Percentiles rank a stretch among this genome's conserved stretches.
Evolutionary conservation across 768 basidiomycete genomes (phyloP).

Genomic region (Lactifluus hygrophoroides): DNA sequence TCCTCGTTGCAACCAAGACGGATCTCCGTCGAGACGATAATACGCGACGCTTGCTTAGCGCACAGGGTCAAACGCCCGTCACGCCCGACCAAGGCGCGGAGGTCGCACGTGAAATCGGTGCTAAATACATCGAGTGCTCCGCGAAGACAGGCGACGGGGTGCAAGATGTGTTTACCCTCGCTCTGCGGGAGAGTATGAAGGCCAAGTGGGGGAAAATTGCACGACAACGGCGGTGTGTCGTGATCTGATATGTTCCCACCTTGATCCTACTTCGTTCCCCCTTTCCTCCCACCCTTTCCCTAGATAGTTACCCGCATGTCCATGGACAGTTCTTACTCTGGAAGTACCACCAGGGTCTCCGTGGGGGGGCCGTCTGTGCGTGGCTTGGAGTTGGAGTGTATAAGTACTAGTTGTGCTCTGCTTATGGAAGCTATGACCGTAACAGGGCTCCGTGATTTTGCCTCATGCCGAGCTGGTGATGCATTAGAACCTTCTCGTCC

Average conservation of each 20-base stretch:
- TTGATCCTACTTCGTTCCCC: not conserved
- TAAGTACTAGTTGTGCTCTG: not conserved
- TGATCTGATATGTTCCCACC: constrained; percentile 32
- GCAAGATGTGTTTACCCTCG: constrained; percentile 84
- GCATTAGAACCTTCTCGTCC: not conserved
- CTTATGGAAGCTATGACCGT: constrained; percentile 5
- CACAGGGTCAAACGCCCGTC: constrained; percentile 81
- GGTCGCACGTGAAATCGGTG: constrained; percentile 92
- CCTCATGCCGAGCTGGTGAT: not conserved
- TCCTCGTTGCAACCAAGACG: constrained; percentile 90
- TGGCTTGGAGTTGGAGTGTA: constrained; percentile 2
- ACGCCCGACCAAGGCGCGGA: constrained; percentile 70
- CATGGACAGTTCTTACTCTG: constrained; percentile 8
- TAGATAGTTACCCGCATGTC: constrained; percentile 9
- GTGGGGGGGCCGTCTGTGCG: not conserved
- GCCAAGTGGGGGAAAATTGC: constrained; percentile 68
- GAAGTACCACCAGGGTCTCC: not conserved
- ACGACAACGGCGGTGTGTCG: constrained; percentile 63
- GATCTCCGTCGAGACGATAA: constrained; percentile 84
- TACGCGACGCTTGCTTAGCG: constrained; percentile 79
- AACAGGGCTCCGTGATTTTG: not conserved
- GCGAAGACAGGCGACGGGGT: constrained; percentile 89
- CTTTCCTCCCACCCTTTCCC: not conserved
- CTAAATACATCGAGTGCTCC: constrained; percentile 88
- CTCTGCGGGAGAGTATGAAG: constrained; percentile 83